Evolutionary conservation across 2,329 filamentous ascomycete genomes (phyloP).

Genomic region (Lasiodiplodia sp.): DNA sequence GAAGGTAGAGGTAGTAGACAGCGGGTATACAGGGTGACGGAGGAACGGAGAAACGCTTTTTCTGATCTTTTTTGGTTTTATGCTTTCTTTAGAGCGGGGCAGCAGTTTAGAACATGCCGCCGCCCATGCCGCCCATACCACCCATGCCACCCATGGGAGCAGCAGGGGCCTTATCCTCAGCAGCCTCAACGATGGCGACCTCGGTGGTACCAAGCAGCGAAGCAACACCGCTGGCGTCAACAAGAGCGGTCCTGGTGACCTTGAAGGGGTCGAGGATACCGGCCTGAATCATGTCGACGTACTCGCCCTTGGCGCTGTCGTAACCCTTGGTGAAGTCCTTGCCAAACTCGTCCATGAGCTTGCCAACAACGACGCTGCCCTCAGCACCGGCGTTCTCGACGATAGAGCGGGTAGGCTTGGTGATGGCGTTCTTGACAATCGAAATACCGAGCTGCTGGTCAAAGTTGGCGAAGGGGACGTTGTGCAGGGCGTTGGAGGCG

Average conservation of each 20-base stretch:
- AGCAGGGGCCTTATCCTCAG: slow-evolving; percentile 84
- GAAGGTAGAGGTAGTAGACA: slow-evolving; percentile 33
- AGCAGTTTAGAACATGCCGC: slow-evolving; percentile 69
- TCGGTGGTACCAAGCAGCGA: slow-evolving; percentile 97
- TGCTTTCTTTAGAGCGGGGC: slow-evolving; percentile 13
- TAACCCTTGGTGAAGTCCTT: slow-evolving; percentile 97
- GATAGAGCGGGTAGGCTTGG: slow-evolving; percentile 90
- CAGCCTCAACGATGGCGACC: slow-evolving; percentile 95
- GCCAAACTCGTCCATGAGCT: slow-evolving; percentile 93
- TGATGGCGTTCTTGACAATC: slow-evolving; percentile 98
- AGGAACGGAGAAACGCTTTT: slow-evolving; percentile 10
- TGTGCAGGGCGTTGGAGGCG: slow-evolving; percentile 82
- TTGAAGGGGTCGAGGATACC: slow-evolving; percentile 99
- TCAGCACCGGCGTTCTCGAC: slow-evolving; percentile 98
- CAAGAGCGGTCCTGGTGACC: slow-evolving; percentile 95
- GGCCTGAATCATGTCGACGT: slow-evolving; percentile 96
- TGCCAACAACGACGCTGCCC: slow-evolving; percentile 95
- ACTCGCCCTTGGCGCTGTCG: slow-evolving; percentile 95
- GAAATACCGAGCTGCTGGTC: slow-evolving; percentile 98
- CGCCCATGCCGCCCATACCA: slow-evolving; percentile 70
- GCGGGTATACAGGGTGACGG: slow-evolving; percentile 29
- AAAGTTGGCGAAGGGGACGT: slow-evolving; percentile 91
- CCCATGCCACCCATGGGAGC: slow-evolving; percentile 59
- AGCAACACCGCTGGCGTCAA: slow-evolving; percentile 94
- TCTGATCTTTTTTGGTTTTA: slow-evolving; percentile 10